Evolutionary conservation across 768 basidiomycete species (phyloP).

Genomic region (Trametes sanguinea): DNA sequence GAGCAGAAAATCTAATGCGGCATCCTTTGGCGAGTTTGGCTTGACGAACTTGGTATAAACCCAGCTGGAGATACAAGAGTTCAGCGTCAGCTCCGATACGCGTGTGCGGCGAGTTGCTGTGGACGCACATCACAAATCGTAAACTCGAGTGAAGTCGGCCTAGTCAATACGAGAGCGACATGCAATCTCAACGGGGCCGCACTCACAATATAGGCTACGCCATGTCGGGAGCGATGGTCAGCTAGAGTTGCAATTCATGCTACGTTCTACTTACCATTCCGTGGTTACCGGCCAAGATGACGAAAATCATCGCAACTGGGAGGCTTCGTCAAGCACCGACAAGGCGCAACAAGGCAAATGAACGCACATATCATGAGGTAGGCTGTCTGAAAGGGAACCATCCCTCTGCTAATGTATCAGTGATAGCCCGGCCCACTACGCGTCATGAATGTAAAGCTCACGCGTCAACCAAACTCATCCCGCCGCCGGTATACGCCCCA

Average conservation of each 20-base stretch:
- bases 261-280: constrained; percentile 53
- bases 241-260: no score
- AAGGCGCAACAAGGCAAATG: background rate
- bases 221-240: background rate
- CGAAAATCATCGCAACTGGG: constrained; percentile 54
- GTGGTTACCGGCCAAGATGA: constrained; percentile 77
- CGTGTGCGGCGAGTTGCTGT: no score
- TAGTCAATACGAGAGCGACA: background rate
- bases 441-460: constrained; percentile 31
- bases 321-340: background rate
- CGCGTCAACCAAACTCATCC: constrained; percentile 65
- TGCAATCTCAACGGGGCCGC: background rate
- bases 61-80: constrained; percentile 50
- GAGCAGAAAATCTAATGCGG: constrained; percentile 70
- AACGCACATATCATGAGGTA: constrained; percentile 61
- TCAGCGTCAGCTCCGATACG: no score
- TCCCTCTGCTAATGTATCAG: constrained; percentile 42
- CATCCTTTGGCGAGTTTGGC: constrained; percentile 44
- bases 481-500: constrained; percentile 64
- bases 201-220: constrained; percentile 62
- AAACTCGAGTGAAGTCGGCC: constrained; percentile 40
- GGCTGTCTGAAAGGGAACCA: constrained; percentile 70
- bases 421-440: background rate
- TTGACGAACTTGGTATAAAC: constrained; percentile 51
- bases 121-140: constrained; percentile 58